Percentiles rank a stretch among this genome's conserved stretches.
phyloP scores from a whole-genome alignment of 2,329 filamentous ascomycete species.

The Neophaeococcomyces mojaviensis region DNA sequence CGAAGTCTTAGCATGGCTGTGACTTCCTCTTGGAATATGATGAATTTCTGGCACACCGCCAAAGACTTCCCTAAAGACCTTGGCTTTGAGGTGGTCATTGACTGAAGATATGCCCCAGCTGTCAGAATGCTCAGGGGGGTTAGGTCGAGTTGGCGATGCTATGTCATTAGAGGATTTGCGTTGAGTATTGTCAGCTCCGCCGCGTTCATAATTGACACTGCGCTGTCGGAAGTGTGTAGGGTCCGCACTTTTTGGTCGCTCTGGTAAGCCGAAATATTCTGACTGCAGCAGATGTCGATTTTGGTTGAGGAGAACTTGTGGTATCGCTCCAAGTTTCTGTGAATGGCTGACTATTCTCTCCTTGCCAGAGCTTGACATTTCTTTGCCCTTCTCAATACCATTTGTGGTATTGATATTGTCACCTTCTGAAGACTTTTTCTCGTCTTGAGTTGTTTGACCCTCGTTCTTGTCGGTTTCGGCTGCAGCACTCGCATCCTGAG shows the following conservation, averaged over 20 bases:
- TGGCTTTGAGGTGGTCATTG: slow-evolving; percentile 78
- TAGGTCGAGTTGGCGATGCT: slow-evolving; percentile 14
- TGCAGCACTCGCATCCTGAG: slow-evolving; percentile 16
- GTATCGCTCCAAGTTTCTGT: slow-evolving; percentile 64
- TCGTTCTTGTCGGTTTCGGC: slow-evolving; percentile 35
- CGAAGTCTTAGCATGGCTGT: slow-evolving; percentile 37
- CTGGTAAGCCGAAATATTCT: slow-evolving; percentile 64
- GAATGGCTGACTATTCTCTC: slow-evolving; percentile 63
- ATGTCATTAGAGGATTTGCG: not conserved
- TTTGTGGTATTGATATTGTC: not conserved
- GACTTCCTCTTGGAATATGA: slow-evolving; percentile 51
- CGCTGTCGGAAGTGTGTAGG: slow-evolving; percentile 21
- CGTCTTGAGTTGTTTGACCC: slow-evolving; percentile 7
- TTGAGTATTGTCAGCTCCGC: not conserved
- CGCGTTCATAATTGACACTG: slow-evolving; percentile 12
- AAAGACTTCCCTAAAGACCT: slow-evolving; percentile 89
- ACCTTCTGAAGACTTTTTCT: slow-evolving; percentile 22
- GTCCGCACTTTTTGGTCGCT: slow-evolving; percentile 31
- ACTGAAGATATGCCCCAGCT: slow-evolving; percentile 88
- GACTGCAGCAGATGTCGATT: slow-evolving; percentile 89
- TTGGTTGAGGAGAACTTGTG: slow-evolving; percentile 87
- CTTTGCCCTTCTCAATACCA: not conserved
- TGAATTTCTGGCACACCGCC: slow-evolving; percentile 56
- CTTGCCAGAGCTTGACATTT: not conserved
- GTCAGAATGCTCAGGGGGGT: slow-evolving; percentile 41